Conservation (phyloP, 1,284 basidiomycete species). For the Uromyces viciae-fabae region DNA sequence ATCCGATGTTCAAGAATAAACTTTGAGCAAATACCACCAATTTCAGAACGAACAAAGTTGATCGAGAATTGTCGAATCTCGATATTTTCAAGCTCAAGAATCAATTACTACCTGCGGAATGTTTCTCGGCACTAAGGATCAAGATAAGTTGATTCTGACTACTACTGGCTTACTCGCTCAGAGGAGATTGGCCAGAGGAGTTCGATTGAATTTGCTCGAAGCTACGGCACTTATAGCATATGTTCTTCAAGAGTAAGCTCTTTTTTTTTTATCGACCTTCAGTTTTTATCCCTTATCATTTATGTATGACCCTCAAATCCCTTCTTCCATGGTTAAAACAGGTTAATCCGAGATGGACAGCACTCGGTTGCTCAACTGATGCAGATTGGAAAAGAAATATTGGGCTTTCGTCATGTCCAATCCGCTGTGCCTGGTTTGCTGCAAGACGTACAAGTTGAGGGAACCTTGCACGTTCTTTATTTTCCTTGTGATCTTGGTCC, state of each 20-base stretch:
- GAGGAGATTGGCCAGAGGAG: conserved; percentile 83
- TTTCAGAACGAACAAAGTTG: too few relatives aligned
- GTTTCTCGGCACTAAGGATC: conserved; percentile 43
- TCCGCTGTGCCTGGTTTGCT: conserved; percentile 59
- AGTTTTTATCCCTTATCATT: neutral
- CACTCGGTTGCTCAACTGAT: conserved; percentile 83
- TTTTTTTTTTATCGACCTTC: neutral
- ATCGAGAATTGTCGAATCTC: too few relatives aligned
- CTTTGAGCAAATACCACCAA: too few relatives aligned
- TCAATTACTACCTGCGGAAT: conserved; percentile 9
- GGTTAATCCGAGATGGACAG: conserved; percentile 82
- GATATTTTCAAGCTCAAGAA: too few relatives aligned
- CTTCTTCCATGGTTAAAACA: neutral
- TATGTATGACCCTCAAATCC: too few relatives aligned
- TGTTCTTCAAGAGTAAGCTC: conserved; percentile 73
- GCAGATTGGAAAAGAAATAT: conserved; percentile 81
- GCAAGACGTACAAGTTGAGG: conserved; percentile 84
- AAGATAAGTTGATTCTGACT: conserved; percentile 53
- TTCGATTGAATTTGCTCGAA: conserved; percentile 80
- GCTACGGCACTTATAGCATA: conserved; percentile 82
- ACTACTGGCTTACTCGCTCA: conserved; percentile 83
- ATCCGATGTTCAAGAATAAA: too few relatives aligned
- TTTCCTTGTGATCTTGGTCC: conserved; percentile 59
- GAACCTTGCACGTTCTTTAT: conserved; percentile 63
- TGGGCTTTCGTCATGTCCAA: conserved; percentile 86